These are phyloP conservation scores for Hondaea fermentalgiana DNA, from an alignment of 108 stramenopile species.

Conservation along the genomic window DNA sequence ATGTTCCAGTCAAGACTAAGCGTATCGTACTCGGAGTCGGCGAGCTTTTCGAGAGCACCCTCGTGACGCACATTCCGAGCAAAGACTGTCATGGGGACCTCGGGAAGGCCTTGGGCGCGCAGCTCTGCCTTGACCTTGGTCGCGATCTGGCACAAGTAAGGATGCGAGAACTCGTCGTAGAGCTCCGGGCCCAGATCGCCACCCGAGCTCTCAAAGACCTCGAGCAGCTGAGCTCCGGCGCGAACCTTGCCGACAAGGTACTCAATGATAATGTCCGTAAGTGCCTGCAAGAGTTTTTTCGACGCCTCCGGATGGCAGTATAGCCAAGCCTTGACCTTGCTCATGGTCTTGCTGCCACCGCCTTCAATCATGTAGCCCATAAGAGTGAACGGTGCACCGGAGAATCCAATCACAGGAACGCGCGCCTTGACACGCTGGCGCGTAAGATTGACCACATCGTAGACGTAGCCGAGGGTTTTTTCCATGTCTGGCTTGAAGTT, in stretches of 20 bases:
- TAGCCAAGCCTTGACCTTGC: conserved; percentile 76
- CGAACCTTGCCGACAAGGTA: conserved; percentile 92
- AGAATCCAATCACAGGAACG: conserved; percentile 91
- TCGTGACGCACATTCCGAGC: conserved; percentile 81
- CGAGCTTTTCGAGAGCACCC: conserved; percentile 66
- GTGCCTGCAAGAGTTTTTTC: conserved; percentile 66
- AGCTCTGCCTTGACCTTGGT: neutral
- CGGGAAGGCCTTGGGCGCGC: conserved; percentile 48
- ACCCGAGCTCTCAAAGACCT: conserved; percentile 96
- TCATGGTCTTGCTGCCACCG: conserved; percentile 73
- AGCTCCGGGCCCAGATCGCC: conserved; percentile 73
- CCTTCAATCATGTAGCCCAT: conserved; percentile 93
- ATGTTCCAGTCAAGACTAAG: conserved; percentile 79
- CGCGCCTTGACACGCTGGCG: conserved; percentile 69
- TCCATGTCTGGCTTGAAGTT: conserved; percentile 66
- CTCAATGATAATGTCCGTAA: conserved; percentile 75
- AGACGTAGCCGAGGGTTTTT: conserved; percentile 10
- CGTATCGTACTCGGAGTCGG: conserved; percentile 64
- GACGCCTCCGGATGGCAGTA: conserved; percentile 68
- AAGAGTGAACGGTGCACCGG: conserved; percentile 94
- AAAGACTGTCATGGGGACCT: conserved; percentile 91
- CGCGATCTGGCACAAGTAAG: conserved; percentile 62
- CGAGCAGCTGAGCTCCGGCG: conserved; percentile 89
- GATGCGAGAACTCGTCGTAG: conserved; percentile 80
- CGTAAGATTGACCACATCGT: conserved; percentile 74